Evolutionary conservation across 176 grass and related monocot species (phyloP), one percentile per base, ranked within the genome.

Genomic region (Triticum dicoccoides): DNA sequence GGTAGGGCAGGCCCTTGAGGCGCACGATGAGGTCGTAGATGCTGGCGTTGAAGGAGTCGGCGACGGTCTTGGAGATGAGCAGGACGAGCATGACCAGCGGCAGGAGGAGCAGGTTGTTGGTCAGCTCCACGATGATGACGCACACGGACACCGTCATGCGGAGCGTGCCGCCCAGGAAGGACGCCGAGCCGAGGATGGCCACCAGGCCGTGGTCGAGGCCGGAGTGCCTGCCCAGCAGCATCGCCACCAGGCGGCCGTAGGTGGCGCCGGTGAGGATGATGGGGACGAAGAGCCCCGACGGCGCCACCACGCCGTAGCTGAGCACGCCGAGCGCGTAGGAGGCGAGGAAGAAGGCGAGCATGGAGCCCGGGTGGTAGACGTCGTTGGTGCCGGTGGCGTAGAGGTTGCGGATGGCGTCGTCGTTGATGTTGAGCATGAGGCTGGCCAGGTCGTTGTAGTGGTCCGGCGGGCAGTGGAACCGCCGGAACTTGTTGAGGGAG

Each of bases 361-460:
- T 91, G 61, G 96, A 95, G 8, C 59, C 69, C 18, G 85, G 87
- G 37, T 94, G 93, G 88, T 95, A 95, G 25, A 92, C 80, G 88
- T 98, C 91, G 81, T 92, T 89, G 76, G 86, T 88, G 75, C 93
- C 93, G 3, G 89, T 95, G 51, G 64, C 72, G 86, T 84, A 98
- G 56, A 98, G 93, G 86, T 92, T 98, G 64, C 93, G 91, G 83
- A 98, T 98, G 5, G 93, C 92, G 67, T 98, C 86, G 79, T 98
- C 96, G 45, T 98, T 95, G 82, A 89, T 95, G 88, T 94, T 94
- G 76, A 98, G 93, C 30, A 98, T 88, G 4, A 98, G 90, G 65
- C 93, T 95, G 9, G 96, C 96, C 0, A 98, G 91, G 82, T 98
- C 96, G 80, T 98, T 98, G 82, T 98, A 98, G 59, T 98, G 87